These are phyloP conservation scores for Curvularia spicifera DNA, from an alignment of 2,329 filamentous ascomycete species.

Conservation along the genomic window DNA sequence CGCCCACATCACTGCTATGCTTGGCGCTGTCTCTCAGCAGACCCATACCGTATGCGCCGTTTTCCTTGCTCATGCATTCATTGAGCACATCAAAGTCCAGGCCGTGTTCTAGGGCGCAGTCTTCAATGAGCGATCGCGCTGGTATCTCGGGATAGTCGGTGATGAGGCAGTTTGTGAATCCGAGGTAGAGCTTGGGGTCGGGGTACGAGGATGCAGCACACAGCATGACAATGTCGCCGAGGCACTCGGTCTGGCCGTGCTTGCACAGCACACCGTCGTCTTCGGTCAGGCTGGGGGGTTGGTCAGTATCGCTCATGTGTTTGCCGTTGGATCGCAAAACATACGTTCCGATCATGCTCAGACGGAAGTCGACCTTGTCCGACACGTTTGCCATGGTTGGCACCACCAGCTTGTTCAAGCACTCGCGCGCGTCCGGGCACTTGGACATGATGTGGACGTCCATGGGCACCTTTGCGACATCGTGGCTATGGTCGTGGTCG, in stretches of 20 bases:
- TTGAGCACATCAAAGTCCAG: constrained; percentile 84
- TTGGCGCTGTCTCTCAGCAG: constrained; percentile 72
- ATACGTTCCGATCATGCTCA: constrained; percentile 87
- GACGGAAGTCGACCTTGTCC: constrained; percentile 86
- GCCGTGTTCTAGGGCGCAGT: constrained; percentile 89
- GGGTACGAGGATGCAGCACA: constrained; percentile 85
- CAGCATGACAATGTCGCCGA: constrained; percentile 93
- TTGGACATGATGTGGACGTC: constrained; percentile 96
- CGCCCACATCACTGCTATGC: constrained; percentile 61
- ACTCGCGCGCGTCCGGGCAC: constrained; percentile 89
- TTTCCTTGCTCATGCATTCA: constrained; percentile 77
- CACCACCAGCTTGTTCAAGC: constrained; percentile 78
- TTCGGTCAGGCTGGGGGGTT: constrained; percentile 60
- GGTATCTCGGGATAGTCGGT: constrained; percentile 80
- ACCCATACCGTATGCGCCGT: constrained; percentile 72
- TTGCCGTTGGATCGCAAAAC: constrained; percentile 33
- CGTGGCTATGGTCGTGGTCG: constrained; percentile 25
- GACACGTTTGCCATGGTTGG: constrained; percentile 83
- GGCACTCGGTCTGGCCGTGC: constrained; percentile 87
- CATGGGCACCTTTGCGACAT: constrained; percentile 67
- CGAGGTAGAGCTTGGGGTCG: constrained; percentile 84
- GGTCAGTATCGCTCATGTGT: not conserved
- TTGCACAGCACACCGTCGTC: constrained; percentile 86
- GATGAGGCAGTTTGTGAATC: constrained; percentile 90
- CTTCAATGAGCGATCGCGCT: constrained; percentile 75